phyloP scores from a whole-genome alignment of 306 rosid genomes.

The Trifolium repens region DNA sequence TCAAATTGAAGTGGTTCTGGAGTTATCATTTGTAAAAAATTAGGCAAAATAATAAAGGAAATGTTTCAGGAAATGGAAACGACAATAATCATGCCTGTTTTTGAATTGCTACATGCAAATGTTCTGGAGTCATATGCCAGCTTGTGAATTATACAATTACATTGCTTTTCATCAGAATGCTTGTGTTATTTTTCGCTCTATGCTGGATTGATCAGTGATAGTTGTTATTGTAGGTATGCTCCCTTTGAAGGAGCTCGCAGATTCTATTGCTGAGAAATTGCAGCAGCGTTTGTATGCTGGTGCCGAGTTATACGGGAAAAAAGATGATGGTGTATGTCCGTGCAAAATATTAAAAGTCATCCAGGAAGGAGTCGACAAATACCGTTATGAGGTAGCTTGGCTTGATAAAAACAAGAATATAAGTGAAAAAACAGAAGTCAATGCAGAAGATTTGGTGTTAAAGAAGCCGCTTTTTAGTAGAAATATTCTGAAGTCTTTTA shows the following conservation, averaged over 20 bases:
- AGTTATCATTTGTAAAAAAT: constrained; percentile 2
- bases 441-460: constrained; percentile 61
- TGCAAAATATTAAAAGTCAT: constrained; percentile 76
- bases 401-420: constrained; percentile 71
- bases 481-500: constrained; percentile 74
- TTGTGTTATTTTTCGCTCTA: constrained; percentile 27
- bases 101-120: constrained; percentile 23
- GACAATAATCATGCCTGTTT: neutral
- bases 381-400: constrained; percentile 77
- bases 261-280: constrained; percentile 69
- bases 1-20: constrained; percentile 25
- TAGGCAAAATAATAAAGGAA: constrained; percentile 25
- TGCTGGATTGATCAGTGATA: constrained; percentile 20
- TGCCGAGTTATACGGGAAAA: constrained; percentile 77
- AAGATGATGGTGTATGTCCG: constrained; percentile 54
- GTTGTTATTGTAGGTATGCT: constrained; percentile 68
- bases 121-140: constrained; percentile 5
- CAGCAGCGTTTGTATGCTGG: constrained; percentile 68
- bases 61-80: constrained; percentile 30
- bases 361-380: constrained; percentile 49
- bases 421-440: constrained; percentile 53
- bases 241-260: constrained; percentile 86
- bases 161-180: constrained; percentile 10
- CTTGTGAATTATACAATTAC: constrained; percentile 11
- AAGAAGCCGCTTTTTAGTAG: constrained; percentile 87